These are phyloP conservation scores for Claviceps fusiformis DNA, from an alignment of 2,329 filamentous ascomycete genomes.

Conservation along the genomic window DNA sequence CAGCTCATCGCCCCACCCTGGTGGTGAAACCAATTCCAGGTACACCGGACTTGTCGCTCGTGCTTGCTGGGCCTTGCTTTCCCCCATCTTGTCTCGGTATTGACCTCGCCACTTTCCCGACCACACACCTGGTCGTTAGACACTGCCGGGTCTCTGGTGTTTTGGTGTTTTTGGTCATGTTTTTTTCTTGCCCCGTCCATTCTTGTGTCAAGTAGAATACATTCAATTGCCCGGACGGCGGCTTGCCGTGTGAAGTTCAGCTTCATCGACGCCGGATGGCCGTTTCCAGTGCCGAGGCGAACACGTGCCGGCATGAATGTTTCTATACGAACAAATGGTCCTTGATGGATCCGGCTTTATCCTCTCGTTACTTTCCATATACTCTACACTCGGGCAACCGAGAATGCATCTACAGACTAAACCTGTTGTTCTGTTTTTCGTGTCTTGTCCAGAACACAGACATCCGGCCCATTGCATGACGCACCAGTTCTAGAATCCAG, in stretches of 20 bases:
- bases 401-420: neutral
- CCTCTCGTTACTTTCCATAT: neutral
- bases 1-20: conserved; percentile 1
- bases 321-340: neutral
- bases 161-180: neutral
- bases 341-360: neutral
- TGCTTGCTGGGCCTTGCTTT: neutral
- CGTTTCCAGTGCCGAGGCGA: neutral
- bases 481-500: neutral
- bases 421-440: neutral
- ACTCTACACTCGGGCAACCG: neutral
- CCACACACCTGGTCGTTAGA: neutral
- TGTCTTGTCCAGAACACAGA: neutral
- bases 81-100: neutral
- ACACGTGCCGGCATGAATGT: neutral
- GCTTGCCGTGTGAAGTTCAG: neutral
- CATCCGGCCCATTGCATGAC: neutral
- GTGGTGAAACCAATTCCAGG: conserved; percentile 2
- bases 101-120: neutral
- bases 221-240: neutral
- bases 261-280: neutral
- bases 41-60: neutral
- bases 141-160: neutral
- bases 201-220: no score
- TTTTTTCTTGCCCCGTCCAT: neutral